Conservation (phyloP, 2,329 filamentous ascomycete genomes). For the Fusarium penzigii region DNA sequence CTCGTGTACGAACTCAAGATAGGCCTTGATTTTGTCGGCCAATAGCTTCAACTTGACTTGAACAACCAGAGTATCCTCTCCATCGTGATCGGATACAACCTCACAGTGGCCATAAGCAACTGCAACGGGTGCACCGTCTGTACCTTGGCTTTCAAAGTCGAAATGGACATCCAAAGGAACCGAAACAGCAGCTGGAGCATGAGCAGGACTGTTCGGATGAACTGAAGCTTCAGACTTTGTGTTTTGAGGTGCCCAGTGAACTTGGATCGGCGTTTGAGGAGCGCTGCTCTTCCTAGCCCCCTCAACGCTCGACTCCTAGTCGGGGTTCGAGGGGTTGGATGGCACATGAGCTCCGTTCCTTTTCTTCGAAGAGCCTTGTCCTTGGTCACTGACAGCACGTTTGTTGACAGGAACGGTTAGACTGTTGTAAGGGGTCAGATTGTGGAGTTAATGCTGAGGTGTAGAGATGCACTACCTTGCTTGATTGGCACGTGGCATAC, state of each 20-base stretch:
- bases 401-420: not conserved
- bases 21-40: not conserved
- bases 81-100: not conserved
- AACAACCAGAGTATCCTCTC: not conserved
- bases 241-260: not conserved
- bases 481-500: too few species aligned
- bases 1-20: not conserved
- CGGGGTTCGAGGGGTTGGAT: not conserved
- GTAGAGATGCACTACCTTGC: not conserved
- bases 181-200: not conserved
- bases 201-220: not conserved
- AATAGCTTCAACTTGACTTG: not conserved
- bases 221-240: not conserved
- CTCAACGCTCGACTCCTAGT: not conserved
- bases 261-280: not conserved
- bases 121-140: not conserved
- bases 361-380: not conserved
- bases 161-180: not conserved
- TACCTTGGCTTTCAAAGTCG: not conserved
- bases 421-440: not conserved
- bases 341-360: not conserved
- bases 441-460: not conserved
- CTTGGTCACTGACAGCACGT: not conserved
- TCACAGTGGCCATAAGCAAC: not conserved
- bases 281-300: not conserved